Conservation (phyloP, 2,329 filamentous ascomycete species). For the Lachnellula hyalina region DNA sequence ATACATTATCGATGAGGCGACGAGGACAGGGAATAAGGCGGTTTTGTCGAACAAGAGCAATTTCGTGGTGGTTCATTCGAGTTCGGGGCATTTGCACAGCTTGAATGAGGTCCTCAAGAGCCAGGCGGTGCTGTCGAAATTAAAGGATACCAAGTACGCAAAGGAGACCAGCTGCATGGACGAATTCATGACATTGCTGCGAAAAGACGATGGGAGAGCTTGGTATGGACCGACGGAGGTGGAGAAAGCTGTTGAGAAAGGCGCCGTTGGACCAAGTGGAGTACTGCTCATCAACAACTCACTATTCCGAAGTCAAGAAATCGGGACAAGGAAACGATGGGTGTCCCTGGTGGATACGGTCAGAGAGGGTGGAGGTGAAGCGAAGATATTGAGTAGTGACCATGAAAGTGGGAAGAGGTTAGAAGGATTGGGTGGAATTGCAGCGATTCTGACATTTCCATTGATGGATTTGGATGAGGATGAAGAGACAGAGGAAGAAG, state of each 20-base stretch:
- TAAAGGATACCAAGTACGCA: slow-evolving; percentile 84
- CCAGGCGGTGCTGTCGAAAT: slow-evolving; percentile 67
- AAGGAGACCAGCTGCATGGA: slow-evolving; percentile 82
- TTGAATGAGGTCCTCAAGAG: slow-evolving; percentile 83
- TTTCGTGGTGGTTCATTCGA: slow-evolving; percentile 71
- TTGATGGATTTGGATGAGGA: slow-evolving; percentile 75
- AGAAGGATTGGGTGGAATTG: slow-evolving; percentile 79
- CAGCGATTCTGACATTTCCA: slow-evolving; percentile 86
- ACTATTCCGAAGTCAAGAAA: slow-evolving; percentile 77
- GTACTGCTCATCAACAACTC: slow-evolving; percentile 81
- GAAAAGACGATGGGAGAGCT: slow-evolving; percentile 79
- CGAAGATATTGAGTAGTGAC: slow-evolving; percentile 82
- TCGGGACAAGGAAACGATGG: slow-evolving; percentile 71
- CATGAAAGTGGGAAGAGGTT: slow-evolving; percentile 89
- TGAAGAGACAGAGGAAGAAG: slow-evolving; percentile 36
- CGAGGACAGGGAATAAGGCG: slow-evolving; percentile 59
- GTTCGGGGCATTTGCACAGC: slow-evolving; percentile 79
- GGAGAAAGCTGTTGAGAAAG: slow-evolving; percentile 74
- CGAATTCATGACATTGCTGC: slow-evolving; percentile 69
- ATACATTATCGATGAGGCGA: slow-evolving; percentile 62
- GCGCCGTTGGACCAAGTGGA: slow-evolving; percentile 81
- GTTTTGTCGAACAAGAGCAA: slow-evolving; percentile 59
- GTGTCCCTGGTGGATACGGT: slow-evolving; percentile 84
- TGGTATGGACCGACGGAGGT: slow-evolving; percentile 88
- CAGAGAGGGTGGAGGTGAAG: slow-evolving; percentile 79